Evolutionary conservation across 176 grass and related monocot genomes (phyloP), one percentile per base, ranked within the genome.

Genomic region (Ananas comosus): DNA sequence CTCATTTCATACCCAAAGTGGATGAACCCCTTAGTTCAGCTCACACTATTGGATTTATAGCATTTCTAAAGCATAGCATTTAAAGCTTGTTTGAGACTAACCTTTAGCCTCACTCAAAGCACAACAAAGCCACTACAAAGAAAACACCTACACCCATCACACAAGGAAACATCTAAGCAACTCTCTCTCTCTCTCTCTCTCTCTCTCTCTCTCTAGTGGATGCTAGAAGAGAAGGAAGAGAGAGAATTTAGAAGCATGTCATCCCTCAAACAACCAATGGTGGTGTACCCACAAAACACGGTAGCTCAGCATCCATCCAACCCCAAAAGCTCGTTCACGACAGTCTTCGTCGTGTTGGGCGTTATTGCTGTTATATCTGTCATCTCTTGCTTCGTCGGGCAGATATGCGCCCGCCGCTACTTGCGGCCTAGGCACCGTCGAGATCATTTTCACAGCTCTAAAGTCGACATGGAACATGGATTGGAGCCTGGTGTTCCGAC

Each of bases 291-390:
- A 61, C 56, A 61, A 21, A 18, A 7, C 56, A 61, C n/a, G 22
- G 56, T 13, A 22, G 56, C 16, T 61, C 56, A 61, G 56, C 16
- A 7, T 61, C 9, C 11, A 0, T 61, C 13, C 1, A 13, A 28
- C 56, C 71, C 49, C 9, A 81, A 51, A 10, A 66, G 83, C 29
- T 82, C 91, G 49, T 86, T 79, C 80, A 88, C 74, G 65, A 64
- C 85, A 27, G 82, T 96, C 73, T 78, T 91, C 65, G 73, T 96
- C 52, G 85, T 86, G 53, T 76, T 96, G 13, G 88, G 82, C 11
- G 82, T 91, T 48, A 91, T 96, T 64, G 88, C 83, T 19, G 80
- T 82, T 24, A 49, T 96, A 2, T 66, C 84, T 42, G 88, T 83
- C 21, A 71, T 81, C 53, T 85, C 91, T 8, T 96, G 91, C 85